These are phyloP conservation scores for Moricandia arvensis DNA, from an alignment of 345 rosid species.

Conservation along the genomic window DNA sequence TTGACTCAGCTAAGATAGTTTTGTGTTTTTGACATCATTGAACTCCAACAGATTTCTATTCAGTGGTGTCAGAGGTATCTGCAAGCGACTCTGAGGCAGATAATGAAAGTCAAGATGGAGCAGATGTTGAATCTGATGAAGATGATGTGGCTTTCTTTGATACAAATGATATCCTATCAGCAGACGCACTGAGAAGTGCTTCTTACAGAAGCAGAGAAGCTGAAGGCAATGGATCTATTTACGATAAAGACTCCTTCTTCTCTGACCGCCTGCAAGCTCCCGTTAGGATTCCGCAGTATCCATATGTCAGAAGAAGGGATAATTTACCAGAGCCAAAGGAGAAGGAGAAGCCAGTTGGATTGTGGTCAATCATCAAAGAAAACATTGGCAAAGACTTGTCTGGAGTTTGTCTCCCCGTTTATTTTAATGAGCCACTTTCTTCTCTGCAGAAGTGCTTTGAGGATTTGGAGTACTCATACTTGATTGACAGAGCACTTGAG, in stretches of 20 bases:
- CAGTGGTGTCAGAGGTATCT: constrained; percentile 96
- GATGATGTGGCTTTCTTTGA: constrained; percentile 77
- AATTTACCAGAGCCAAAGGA: constrained; percentile 95
- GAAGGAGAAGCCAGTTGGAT: constrained; percentile 91
- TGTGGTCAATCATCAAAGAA: constrained; percentile 98
- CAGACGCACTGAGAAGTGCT: constrained; percentile 88
- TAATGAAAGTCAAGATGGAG: constrained; percentile 91
- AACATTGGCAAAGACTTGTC: constrained; percentile 98
- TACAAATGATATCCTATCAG: constrained; percentile 81
- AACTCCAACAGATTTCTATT: constrained; percentile 82
- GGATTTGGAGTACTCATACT: constrained; percentile 90
- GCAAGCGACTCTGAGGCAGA: constrained; percentile 86
- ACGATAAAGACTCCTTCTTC: constrained; percentile 58
- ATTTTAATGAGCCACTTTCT: constrained; percentile 94
- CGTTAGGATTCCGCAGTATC: constrained; percentile 61
- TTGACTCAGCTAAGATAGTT: constrained; percentile 14
- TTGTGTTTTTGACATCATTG: constrained; percentile 10
- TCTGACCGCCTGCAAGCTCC: constrained; percentile 58
- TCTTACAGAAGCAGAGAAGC: constrained; percentile 79
- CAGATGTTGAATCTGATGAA: constrained; percentile 87
- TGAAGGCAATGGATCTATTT: constrained; percentile 52
- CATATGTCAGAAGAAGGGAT: constrained; percentile 83
- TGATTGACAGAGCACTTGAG: constrained; percentile 88
- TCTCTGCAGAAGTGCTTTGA: constrained; percentile 98
- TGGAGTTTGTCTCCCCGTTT: constrained; percentile 98